Conservation (phyloP, 106 monocot species). For the Agapanthus africanus region DNA sequence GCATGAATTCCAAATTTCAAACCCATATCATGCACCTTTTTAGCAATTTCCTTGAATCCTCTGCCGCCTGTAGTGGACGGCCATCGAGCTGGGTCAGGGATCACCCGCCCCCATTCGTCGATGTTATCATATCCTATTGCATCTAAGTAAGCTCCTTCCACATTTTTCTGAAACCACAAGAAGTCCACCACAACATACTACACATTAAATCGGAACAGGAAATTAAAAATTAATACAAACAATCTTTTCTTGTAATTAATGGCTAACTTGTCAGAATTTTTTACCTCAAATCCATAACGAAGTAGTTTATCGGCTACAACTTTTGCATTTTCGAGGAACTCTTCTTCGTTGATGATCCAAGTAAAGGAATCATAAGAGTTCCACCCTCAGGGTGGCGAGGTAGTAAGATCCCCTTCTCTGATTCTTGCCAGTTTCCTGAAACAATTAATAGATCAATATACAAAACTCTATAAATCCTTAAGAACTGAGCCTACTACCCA, state of each 20-base stretch:
- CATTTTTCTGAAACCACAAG: slow-evolving; percentile 83
- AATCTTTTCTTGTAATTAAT: no score
- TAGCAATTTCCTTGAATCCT: slow-evolving; percentile 60
- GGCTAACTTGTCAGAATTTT: no score
- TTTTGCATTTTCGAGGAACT: slow-evolving; percentile 70
- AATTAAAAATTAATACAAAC: no score
- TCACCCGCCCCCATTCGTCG: slow-evolving; percentile 73
- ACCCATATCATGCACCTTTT: slow-evolving; percentile 80
- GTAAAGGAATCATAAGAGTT: slow-evolving; percentile 96
- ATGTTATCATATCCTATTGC: slow-evolving; percentile 70
- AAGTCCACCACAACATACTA: slow-evolving; percentile 92
- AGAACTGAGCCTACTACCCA: no score
- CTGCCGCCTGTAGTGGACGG: slow-evolving; percentile 61
- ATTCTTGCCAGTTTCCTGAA: no score
- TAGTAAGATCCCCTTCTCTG: slow-evolving; percentile 12
- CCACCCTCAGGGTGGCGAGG: slow-evolving; percentile 79
- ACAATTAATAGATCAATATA: no score
- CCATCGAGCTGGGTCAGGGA: slow-evolving; percentile 76
- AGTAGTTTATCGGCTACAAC: slow-evolving; percentile 51
- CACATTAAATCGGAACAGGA: neutral
- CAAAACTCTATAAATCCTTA: no score
- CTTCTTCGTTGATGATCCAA: slow-evolving; percentile 66
- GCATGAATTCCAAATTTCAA: slow-evolving; percentile 93
- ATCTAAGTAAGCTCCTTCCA: slow-evolving; percentile 29
- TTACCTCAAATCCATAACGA: slow-evolving; percentile 72